phyloP scores from a whole-genome alignment of 805 yeast species.

The Metschnikowia peoriensis region DNA sequence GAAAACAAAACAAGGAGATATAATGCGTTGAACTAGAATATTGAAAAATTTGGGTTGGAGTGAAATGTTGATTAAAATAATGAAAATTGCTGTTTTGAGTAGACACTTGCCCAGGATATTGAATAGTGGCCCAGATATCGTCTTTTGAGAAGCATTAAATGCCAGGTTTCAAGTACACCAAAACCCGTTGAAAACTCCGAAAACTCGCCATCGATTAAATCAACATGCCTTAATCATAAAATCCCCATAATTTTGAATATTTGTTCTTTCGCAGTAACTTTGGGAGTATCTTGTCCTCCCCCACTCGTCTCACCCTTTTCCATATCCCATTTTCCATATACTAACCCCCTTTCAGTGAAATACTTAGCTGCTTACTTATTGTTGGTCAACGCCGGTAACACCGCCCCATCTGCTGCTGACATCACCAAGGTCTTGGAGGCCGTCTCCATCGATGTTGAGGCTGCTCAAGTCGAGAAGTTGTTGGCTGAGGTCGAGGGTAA shows the following conservation, averaged over 20 bases:
- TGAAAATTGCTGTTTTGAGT: too few relatives aligned
- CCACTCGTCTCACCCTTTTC: not conserved
- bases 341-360: constrained; percentile 37
- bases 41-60: not conserved
- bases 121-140: too few relatives aligned
- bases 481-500: constrained; percentile 37
- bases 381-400: constrained; percentile 47
- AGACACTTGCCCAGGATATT: too few relatives aligned
- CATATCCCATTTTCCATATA: constrained; percentile 7
- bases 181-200: too few relatives aligned
- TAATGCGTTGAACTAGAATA: not conserved
- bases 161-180: too few relatives aligned
- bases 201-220: too few relatives aligned
- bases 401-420: constrained; percentile 44
- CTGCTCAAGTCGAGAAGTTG: constrained; percentile 33
- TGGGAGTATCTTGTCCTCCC: too few relatives aligned
- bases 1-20: not conserved
- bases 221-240: too few relatives aligned
- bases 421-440: constrained; percentile 40
- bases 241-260: too few relatives aligned
- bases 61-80: too few relatives aligned
- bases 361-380: constrained; percentile 49
- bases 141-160: too few relatives aligned
- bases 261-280: too few relatives aligned
- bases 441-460: constrained; percentile 37